Base-by-base conservation (phyloP, 1,139 yeast genomes). In the Blastobotrys buckinghamii region DNA sequence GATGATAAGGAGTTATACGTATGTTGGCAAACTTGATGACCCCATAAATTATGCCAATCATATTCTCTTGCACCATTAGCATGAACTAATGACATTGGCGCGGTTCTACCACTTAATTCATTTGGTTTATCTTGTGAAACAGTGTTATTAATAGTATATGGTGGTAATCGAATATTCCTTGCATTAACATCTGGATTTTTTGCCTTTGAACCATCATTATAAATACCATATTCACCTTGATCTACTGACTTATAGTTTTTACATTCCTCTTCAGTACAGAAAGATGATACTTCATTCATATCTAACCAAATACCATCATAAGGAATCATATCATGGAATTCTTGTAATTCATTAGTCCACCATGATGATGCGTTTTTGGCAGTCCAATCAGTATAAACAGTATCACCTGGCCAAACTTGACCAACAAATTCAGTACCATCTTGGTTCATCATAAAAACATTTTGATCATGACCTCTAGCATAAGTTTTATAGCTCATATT, bases 241-340 rank as follows among this genome's bases (percentile, higher is more conserved):
- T 32, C 39, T 1, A 45, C 48, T 63, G 63, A 33, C 62, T 50
- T 26, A 55, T 54, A 24, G 56, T 55, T 51, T 58, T 60, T 17
- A 60, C 64, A 24, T 49, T 52, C 22, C 65, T 68, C 51, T 55
- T 60, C 30, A 48, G 50, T 26, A 57, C 71, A 66, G 59, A 67
- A 68, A 6, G 67, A 59, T 9, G 67, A 59, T 1, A 61, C 68
- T 51, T 68, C 72, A 50, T 68, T 67, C 71, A 68, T 68, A 51
- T 68, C 72, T 19, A 63, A 51, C 72, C 72, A 68, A 33, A 68
- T 56, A 26, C 72, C 72, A 51, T 65, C 70, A 48, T 58, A 66
- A 19, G 61, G 58, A 22, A 65, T 46, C 16, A 53, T 50, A 22
- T 62, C 52, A 49, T 60, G 58, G 61, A 64, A 65, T 19, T 54